phyloP scores from a whole-genome alignment of 2,329 filamentous ascomycete species.

The Botryosphaeria agaves region DNA sequence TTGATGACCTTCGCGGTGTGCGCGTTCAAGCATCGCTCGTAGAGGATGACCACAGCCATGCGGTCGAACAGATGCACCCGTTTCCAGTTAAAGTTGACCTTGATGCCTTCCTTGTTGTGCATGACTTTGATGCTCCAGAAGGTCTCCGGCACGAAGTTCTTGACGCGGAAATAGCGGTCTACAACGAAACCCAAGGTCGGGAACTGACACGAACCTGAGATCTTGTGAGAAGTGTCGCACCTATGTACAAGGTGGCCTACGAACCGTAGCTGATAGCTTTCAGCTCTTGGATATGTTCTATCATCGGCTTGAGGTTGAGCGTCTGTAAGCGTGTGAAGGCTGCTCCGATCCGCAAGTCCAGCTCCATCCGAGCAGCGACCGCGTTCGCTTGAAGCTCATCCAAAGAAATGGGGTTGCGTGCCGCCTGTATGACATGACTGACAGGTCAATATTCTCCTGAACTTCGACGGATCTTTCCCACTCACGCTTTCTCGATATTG shows the following conservation, averaged over 20 bases:
- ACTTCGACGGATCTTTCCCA: no score
- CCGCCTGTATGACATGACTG: conserved; percentile 75
- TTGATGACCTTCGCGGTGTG: conserved; percentile 66
- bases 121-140: conserved; percentile 88
- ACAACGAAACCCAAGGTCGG: conserved; percentile 94
- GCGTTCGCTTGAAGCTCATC: conserved; percentile 79
- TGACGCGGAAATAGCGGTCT: conserved; percentile 83
- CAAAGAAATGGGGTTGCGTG: conserved; percentile 55
- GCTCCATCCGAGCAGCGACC: conserved; percentile 74
- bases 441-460: conserved; percentile 4
- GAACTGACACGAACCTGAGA: conserved; percentile 97
- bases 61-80: conserved; percentile 77
- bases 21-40: conserved; percentile 66
- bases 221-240: conserved; percentile 30
- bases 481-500: conserved; percentile 82
- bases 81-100: conserved; percentile 72
- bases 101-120: conserved; percentile 59
- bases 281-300: conserved; percentile 45
- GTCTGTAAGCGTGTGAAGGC: conserved; percentile 86
- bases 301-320: conserved; percentile 54
- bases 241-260: no score
- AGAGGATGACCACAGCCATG: conserved; percentile 61
- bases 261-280: conserved; percentile 59
- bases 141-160: conserved; percentile 78
- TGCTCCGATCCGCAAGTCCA: conserved; percentile 82